These are phyloP conservation scores for Podaxis carcinomalis DNA, from an alignment of 768 basidiomycete species.

Conservation along the genomic window DNA sequence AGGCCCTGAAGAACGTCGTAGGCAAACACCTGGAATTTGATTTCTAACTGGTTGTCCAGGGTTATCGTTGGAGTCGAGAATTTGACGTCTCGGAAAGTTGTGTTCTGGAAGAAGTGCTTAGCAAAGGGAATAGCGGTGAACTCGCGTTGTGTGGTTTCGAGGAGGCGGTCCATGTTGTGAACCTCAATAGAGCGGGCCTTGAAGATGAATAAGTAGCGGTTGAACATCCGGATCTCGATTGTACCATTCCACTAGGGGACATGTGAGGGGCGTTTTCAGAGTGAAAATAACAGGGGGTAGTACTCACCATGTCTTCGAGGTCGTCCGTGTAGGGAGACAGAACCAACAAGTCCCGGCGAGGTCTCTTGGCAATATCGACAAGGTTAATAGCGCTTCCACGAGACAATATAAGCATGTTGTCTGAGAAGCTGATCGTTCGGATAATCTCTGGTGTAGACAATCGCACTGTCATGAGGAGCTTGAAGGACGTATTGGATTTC, in stretches of 20 bases:
- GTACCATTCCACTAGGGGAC: slow-evolving; percentile 35
- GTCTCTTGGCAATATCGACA: slow-evolving; percentile 1
- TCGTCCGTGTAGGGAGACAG: slow-evolving; percentile 21
- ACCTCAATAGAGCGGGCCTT: slow-evolving; percentile 49
- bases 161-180: slow-evolving; percentile 20
- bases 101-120: slow-evolving; percentile 21
- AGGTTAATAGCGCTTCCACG: slow-evolving; percentile 9
- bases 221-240: slow-evolving; percentile 40
- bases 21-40: slow-evolving; percentile 35
- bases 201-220: slow-evolving; percentile 47
- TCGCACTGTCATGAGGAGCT: not conserved
- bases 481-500: slow-evolving; percentile 1
- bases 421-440: not conserved
- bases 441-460: slow-evolving; percentile 1
- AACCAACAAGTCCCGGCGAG: slow-evolving; percentile 1
- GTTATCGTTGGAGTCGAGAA: slow-evolving; percentile 23
- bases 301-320: slow-evolving; percentile 31
- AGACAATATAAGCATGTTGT: slow-evolving; percentile 10
- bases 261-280: not conserved
- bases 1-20: slow-evolving; percentile 46
- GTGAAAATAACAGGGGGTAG: not conserved
- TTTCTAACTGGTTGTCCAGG: not conserved
- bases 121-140: slow-evolving; percentile 8
- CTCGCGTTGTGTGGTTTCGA: slow-evolving; percentile 5
- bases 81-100: slow-evolving; percentile 41